Evolutionary conservation across 768 basidiomycete genomes (phyloP).

Genomic region (Xanthoconium purpureum): DNA sequence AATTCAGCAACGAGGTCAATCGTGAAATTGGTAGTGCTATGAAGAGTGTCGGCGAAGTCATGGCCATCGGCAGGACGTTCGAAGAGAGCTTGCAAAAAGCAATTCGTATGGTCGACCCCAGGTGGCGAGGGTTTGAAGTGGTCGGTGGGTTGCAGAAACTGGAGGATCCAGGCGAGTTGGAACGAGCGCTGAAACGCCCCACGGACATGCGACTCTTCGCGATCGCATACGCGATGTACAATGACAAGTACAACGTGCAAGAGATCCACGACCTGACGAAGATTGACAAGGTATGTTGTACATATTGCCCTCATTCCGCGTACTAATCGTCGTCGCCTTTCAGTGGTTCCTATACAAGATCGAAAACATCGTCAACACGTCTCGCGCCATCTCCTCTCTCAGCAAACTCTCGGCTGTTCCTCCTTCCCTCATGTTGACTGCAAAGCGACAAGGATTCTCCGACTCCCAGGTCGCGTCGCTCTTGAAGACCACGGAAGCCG

Average conservation of each 20-base stretch:
- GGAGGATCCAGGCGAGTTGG: constrained; percentile 62
- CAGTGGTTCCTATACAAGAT: constrained; percentile 99
- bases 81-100: constrained; percentile 99
- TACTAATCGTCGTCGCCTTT: neutral
- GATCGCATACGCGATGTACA: constrained; percentile 97
- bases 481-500: constrained; percentile 66
- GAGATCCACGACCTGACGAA: constrained; percentile 90
- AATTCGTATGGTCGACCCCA: constrained; percentile 94
- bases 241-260: constrained; percentile 87
- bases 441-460: constrained; percentile 95
- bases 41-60: constrained; percentile 99
- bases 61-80: constrained; percentile 99
- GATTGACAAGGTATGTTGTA: constrained; percentile 78
- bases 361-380: constrained; percentile 94
- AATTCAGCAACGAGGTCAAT: constrained; percentile 92
- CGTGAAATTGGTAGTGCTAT: constrained; percentile 95
- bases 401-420: constrained; percentile 68
- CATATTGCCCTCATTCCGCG: neutral
- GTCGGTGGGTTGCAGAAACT: constrained; percentile 85
- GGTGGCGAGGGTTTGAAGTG: constrained; percentile 96
- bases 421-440: constrained; percentile 74
- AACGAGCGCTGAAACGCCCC: constrained; percentile 72
- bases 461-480: constrained; percentile 90
- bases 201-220: constrained; percentile 97
- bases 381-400: constrained; percentile 66